Base-by-base conservation (phyloP, 345 rosid species). In the Pistacia atlantica region DNA sequence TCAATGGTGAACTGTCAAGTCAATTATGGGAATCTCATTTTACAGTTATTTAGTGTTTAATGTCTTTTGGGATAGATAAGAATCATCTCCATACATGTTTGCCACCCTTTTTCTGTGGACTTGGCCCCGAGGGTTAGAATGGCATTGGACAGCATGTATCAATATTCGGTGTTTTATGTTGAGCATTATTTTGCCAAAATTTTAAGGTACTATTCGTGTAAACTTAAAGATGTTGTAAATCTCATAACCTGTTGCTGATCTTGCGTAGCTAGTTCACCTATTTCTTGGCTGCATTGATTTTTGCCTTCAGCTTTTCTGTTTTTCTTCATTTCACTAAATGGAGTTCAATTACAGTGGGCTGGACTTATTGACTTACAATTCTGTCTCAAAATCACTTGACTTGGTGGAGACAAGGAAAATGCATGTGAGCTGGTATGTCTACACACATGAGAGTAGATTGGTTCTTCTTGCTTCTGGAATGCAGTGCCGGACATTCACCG, bases 401-500 rank as follows among this genome's bases (percentile, higher is more conserved):
- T 85, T 94, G 86, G 97, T 97, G 78, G 98, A 94, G 83, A 85
- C 93, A 63, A 92, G 80, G 85, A 94, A 89, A 82, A 68, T 79
- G 76, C 89, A 82, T 78, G 92, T 91, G 71, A 84, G 86, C 80
- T 94, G 98, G 98, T 94, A 88, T 84, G 81, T 83, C 72, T 94
- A 97, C 81, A 94, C 98, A 9, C 99, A 97, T 84, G 99, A 94
- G 75, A 92, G 97, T 79, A 93, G 99, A 77, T 78, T 94, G 89
- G 88, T 94, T 87, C 97, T 94, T 82, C 97, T 97, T 86, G 98
- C 99, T 70, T 92, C 98, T 8, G 98, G 98, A 85, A 85, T 97
- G 93, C 98, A 94, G 77, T 92, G 97, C 97, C 91, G 89, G 86
- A 85, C 86, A 51, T 84, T 97, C 80, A 85, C 79, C 82, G 99